phyloP scores from a whole-genome alignment of 257 asterid species.

The Penstemon davidsonii region DNA sequence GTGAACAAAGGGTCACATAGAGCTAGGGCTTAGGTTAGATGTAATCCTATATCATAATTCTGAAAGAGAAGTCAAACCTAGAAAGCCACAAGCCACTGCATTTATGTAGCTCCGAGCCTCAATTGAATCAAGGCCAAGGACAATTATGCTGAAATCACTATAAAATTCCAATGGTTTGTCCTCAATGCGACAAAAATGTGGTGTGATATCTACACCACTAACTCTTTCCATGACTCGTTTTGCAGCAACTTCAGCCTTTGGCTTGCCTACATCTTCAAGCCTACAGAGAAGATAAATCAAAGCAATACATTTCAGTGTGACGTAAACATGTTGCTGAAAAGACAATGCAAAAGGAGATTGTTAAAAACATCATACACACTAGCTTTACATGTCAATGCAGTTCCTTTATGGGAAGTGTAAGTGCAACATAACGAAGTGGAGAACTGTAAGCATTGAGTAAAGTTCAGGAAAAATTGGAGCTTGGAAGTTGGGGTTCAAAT shows the following conservation, averaged over 20 bases:
- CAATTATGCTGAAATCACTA: conserved; percentile 84
- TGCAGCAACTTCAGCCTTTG: conserved; percentile 99
- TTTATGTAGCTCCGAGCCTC: conserved; percentile 98
- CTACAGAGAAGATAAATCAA: conserved; percentile 41
- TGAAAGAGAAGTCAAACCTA: conserved; percentile 59
- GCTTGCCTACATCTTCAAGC: conserved; percentile 96
- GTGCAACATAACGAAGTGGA: not conserved
- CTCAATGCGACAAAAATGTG: conserved; percentile 96
- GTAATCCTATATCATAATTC: not conserved
- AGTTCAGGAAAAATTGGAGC: not conserved
- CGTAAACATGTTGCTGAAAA: conserved; percentile 13
- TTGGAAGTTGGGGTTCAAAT: conserved; percentile 18
- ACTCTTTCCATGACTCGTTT: conserved; percentile 95
- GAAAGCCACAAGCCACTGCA: conserved; percentile 88
- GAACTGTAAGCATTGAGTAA: not conserved
- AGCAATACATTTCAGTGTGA: conserved; percentile 24
- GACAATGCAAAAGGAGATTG: conserved; percentile 4
- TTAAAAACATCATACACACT: conserved; percentile 5
- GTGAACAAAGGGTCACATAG: conserved; percentile 2
- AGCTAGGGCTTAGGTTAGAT: not conserved
- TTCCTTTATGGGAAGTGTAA: conserved; percentile 1
- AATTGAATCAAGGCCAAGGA: conserved; percentile 94
- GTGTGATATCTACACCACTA: conserved; percentile 74
- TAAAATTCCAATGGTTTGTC: conserved; percentile 91
- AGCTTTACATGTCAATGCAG: not conserved